phyloP scores from a whole-genome alignment of 1,284 basidiomycete genomes.

The Cutaneotrichosporon spelunceum region DNA sequence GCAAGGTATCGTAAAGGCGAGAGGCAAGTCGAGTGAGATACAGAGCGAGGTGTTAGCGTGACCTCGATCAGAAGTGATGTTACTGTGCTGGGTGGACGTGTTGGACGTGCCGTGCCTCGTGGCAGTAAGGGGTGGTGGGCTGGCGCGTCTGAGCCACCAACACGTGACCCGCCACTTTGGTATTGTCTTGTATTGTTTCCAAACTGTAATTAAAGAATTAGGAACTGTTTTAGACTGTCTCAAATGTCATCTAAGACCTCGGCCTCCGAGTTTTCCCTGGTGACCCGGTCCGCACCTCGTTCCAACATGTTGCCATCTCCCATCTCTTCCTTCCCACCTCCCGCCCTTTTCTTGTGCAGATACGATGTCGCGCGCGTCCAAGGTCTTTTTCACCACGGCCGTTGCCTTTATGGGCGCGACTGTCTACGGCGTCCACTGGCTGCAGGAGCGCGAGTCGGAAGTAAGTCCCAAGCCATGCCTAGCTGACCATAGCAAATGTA shows the following conservation, averaged over 20 bases:
- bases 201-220: not conserved
- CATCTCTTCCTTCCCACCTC: not conserved
- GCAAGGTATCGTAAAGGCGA: not conserved
- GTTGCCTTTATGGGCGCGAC: conserved; percentile 65
- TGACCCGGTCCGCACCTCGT: not conserved
- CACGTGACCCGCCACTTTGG: not conserved
- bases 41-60: not conserved
- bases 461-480: conserved; percentile 53
- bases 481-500: conserved; percentile 71
- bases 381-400: conserved; percentile 69
- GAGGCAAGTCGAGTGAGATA: not conserved
- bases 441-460: conserved; percentile 80
- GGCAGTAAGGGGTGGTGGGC: not conserved
- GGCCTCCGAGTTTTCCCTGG: not conserved
- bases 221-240: no score
- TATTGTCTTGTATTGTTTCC: not conserved
- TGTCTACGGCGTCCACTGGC: conserved; percentile 86
- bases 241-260: not conserved
- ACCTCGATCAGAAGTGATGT: not conserved
- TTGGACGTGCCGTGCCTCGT: not conserved
- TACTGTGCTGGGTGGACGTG: not conserved
- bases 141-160: not conserved
- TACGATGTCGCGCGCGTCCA: conserved; percentile 70
- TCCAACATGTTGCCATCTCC: not conserved
- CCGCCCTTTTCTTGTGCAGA: no score